phyloP scores from a whole-genome alignment of 805 yeast species.

The Schizosaccharomyces japonicus region DNA sequence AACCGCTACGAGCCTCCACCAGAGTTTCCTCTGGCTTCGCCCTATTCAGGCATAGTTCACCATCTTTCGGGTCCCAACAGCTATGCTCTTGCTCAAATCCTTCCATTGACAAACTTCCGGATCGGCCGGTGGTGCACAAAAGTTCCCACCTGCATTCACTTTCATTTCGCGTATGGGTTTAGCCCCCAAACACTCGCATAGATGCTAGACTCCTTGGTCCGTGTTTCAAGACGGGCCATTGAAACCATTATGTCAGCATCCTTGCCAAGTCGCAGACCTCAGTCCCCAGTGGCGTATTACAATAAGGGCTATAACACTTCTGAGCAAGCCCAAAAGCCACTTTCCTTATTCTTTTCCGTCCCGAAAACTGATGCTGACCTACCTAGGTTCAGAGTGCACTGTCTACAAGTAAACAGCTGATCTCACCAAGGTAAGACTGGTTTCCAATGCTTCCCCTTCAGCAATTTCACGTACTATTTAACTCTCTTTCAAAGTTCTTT shows the following conservation, averaged over 20 bases:
- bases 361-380: slow-evolving; percentile 20
- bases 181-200: slow-evolving; percentile 22
- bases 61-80: slow-evolving; percentile 25
- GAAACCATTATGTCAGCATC: slow-evolving; percentile 20
- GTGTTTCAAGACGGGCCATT: slow-evolving; percentile 20
- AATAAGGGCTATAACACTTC: slow-evolving; percentile 12
- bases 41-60: slow-evolving; percentile 25
- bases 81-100: slow-evolving; percentile 23
- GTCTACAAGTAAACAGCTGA: slow-evolving; percentile 14
- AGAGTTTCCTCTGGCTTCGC: slow-evolving; percentile 25
- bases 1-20: slow-evolving; percentile 25
- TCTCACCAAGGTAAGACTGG: slow-evolving; percentile 17
- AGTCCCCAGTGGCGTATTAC: slow-evolving; percentile 8
- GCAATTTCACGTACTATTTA: slow-evolving; percentile 24
- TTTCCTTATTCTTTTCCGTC: slow-evolving; percentile 18
- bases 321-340: slow-evolving; percentile 14
- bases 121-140: slow-evolving; percentile 20
- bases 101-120: slow-evolving; percentile 19
- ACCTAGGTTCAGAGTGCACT: slow-evolving; percentile 10
- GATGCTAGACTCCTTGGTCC: slow-evolving; percentile 23
- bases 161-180: slow-evolving; percentile 22
- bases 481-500: slow-evolving; percentile 24
- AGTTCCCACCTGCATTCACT: slow-evolving; percentile 20
- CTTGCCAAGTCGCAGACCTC: slow-evolving; percentile 20
- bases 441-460: slow-evolving; percentile 23